Percentiles rank a stretch among this genome's conserved stretches.
Evolutionary conservation across 176 grass and related monocot species (phyloP).

Genomic region (Musa itinerans): DNA sequence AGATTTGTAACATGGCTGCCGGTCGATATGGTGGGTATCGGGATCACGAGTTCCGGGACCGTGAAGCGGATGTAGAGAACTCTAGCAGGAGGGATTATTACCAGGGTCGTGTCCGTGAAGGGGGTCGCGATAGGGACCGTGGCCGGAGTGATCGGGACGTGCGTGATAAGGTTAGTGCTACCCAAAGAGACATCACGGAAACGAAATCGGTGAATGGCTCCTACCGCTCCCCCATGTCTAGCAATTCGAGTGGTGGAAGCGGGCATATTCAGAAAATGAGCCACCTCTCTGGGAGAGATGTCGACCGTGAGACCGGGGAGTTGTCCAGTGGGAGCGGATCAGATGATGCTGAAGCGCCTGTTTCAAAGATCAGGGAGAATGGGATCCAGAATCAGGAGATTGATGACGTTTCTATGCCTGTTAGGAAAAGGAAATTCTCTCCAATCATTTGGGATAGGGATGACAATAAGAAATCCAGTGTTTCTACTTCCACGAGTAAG

Average conservation of each 20-base stretch:
- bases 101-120: not conserved
- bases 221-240: not conserved
- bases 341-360: constrained; percentile 28
- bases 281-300: constrained; percentile 11
- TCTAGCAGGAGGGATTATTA: constrained; percentile 9
- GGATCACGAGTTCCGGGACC: constrained; percentile 8
- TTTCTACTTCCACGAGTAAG: constrained; percentile 10
- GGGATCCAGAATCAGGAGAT: not conserved
- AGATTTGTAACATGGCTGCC: constrained; percentile 7
- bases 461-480: constrained; percentile 23
- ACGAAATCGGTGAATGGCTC: not conserved
- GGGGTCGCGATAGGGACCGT: not conserved
- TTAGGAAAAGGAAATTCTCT: constrained; percentile 64
- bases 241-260: constrained; percentile 3
- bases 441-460: constrained; percentile 41
- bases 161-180: constrained; percentile 2
- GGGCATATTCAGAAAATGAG: constrained; percentile 21
- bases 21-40: constrained; percentile 8
- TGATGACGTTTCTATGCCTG: not conserved
- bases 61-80: not conserved
- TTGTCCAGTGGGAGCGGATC: constrained; percentile 45
- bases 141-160: not conserved
- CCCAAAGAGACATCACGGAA: not conserved
- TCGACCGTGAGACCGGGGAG: constrained; percentile 60
- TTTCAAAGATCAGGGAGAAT: constrained; percentile 16